Evolutionary conservation across 192 early-diverging fungal species (phyloP).

Genomic region (Coemansia sp.): DNA sequence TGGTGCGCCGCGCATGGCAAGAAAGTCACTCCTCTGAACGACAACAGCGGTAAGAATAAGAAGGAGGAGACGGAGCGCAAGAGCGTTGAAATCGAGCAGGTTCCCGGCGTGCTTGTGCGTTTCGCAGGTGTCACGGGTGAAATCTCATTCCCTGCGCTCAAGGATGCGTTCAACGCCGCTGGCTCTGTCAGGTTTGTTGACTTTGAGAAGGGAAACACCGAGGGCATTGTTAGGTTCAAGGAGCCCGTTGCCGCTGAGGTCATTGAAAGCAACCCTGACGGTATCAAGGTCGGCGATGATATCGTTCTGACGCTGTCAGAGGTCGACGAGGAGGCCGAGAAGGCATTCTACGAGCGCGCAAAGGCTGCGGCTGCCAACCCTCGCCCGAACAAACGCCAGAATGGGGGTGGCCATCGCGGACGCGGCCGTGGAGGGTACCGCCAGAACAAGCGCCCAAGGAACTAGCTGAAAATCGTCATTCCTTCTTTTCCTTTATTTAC

Average conservation of each 20-base stretch:
- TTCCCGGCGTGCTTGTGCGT: conserved; percentile 26
- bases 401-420: conserved; percentile 8
- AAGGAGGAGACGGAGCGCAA: conserved; percentile 11
- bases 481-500: neutral
- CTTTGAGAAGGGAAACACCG: conserved; percentile 13
- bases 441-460: conserved; percentile 24
- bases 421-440: conserved; percentile 1
- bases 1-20: conserved; percentile 44
- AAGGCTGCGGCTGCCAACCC: conserved; percentile 15
- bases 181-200: conserved; percentile 40
- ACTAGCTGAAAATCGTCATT: neutral
- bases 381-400: conserved; percentile 9
- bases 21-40: conserved; percentile 13
- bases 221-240: conserved; percentile 45
- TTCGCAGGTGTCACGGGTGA: conserved; percentile 37
- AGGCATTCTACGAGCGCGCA: conserved; percentile 43
- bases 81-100: conserved; percentile 10
- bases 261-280: conserved; percentile 31
- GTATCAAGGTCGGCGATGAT: conserved; percentile 25
- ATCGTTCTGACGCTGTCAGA: conserved; percentile 21
- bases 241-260: conserved; percentile 26
- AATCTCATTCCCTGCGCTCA: conserved; percentile 18
- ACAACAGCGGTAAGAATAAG: conserved; percentile 9
- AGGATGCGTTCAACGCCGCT: conserved; percentile 24
- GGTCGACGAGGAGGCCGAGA: conserved; percentile 28